phyloP scores from a whole-genome alignment of 106 monocot genomes.

The Dendrobium nobile region DNA sequence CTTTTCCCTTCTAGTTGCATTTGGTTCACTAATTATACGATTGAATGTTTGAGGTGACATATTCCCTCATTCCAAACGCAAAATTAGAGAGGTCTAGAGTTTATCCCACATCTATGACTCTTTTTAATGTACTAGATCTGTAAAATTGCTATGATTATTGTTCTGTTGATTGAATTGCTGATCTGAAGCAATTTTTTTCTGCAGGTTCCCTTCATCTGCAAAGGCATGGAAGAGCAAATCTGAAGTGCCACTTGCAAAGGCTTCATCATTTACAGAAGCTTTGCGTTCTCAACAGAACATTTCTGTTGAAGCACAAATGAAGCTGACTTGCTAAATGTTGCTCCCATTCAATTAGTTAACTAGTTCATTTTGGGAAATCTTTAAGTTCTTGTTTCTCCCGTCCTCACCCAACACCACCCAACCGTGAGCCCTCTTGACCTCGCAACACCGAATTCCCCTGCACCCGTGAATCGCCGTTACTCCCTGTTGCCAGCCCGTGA shows the following conservation, averaged over 20 bases:
- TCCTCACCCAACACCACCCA: too few species aligned
- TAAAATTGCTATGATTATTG: background rate
- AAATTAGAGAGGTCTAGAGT: too few species aligned
- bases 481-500: too few species aligned
- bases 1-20: background rate
- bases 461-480: background rate
- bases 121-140: background rate
- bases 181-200: constrained; percentile 9
- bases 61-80: too few species aligned
- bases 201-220: constrained; percentile 63
- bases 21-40: background rate
- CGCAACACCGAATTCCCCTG: too few species aligned
- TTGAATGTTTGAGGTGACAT: background rate
- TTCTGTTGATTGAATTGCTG: background rate
- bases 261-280: constrained; percentile 22
- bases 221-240: constrained; percentile 36
- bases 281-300: constrained; percentile 16
- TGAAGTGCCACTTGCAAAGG: constrained; percentile 48
- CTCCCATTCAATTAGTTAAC: background rate
- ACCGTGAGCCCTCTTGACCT: too few species aligned
- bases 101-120: too few species aligned
- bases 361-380: background rate
- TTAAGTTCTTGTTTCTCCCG: background rate
- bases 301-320: constrained; percentile 28
- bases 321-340: constrained; percentile 37